A percentile compares a stretch with the other conserved stretches of the same genome.
Conservation (phyloP, 805 yeast species). For the Metschnikowia vanudenii region DNA sequence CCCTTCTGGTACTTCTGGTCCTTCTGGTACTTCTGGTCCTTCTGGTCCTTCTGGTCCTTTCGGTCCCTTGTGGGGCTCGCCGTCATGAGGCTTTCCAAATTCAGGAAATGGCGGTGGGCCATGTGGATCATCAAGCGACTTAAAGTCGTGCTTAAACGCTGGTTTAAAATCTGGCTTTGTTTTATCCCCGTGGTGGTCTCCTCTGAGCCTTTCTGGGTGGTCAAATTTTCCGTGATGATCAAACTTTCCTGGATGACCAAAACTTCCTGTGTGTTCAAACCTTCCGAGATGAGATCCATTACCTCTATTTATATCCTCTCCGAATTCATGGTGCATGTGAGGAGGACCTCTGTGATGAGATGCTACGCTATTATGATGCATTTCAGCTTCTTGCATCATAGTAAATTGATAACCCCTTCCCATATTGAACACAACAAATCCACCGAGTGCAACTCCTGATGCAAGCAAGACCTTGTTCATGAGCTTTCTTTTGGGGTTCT, state of each 20-base stretch:
- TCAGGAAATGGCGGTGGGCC: slow-evolving; percentile 7
- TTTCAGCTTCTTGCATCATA: background rate
- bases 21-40: too few species aligned
- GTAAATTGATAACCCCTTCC: slow-evolving; percentile 19
- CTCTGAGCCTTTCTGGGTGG: too few species aligned
- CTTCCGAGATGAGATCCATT: background rate
- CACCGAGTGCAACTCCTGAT: slow-evolving; percentile 14
- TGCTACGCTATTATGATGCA: background rate
- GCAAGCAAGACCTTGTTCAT: slow-evolving; percentile 9
- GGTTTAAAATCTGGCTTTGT: too few species aligned
- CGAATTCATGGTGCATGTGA: slow-evolving; percentile 6
- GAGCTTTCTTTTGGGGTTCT: slow-evolving; percentile 1
- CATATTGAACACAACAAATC: slow-evolving; percentile 17
- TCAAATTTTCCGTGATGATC: background rate
- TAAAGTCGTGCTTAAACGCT: too few species aligned
- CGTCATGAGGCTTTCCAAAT: background rate
- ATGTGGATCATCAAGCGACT: slow-evolving; percentile 4
- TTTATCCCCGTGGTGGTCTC: too few species aligned
- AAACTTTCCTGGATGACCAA: background rate
- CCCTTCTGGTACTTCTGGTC: background rate
- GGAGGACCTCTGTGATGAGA: slow-evolving; percentile 1
- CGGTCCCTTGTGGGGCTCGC: slow-evolving; percentile 5
- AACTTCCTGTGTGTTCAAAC: background rate
- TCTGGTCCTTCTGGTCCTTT: background rate
- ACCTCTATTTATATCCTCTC: background rate